phyloP scores from a whole-genome alignment of 116 monocot genomes.

The Cymodocea nodosa region DNA sequence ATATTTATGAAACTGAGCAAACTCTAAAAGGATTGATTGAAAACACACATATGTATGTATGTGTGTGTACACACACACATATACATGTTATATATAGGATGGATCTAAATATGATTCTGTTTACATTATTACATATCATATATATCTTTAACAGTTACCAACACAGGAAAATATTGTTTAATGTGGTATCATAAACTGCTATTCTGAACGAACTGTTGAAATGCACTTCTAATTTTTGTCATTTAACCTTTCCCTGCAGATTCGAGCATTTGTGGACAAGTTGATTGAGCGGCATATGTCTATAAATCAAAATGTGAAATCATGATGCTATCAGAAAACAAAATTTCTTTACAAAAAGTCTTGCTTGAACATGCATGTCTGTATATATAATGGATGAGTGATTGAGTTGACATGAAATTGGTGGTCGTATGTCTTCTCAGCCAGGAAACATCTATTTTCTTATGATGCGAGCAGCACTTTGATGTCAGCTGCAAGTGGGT shows the following conservation, averaged over 20 bases:
- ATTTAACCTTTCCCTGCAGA: slow-evolving; percentile 35
- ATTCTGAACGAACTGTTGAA: not conserved
- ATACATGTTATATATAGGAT: no score
- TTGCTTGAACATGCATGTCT: not conserved
- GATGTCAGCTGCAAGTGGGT: not conserved
- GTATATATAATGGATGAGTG: not conserved
- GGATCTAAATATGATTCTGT: no score
- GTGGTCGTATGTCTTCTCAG: not conserved
- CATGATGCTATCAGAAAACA: slow-evolving; percentile 17
- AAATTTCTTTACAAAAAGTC: not conserved
- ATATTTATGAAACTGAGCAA: no score
- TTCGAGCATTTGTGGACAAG: slow-evolving; percentile 79
- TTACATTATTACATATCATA: no score
- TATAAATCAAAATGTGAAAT: slow-evolving; percentile 24
- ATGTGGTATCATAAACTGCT: no score
- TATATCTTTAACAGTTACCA: no score
- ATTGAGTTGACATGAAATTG: not conserved
- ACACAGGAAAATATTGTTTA: no score
- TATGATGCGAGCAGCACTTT: not conserved
- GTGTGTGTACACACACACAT: no score
- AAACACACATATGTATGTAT: no score
- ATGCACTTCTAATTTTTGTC: not conserved
- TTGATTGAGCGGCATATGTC: slow-evolving; percentile 73
- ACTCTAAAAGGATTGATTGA: no score
- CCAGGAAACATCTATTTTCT: not conserved